A percentile compares a stretch with the other conserved stretches of the same genome.
Evolutionary conservation across 371 early-diverging fungal genomes (phyloP).

Genomic region (Rhizomucor pusillus): DNA sequence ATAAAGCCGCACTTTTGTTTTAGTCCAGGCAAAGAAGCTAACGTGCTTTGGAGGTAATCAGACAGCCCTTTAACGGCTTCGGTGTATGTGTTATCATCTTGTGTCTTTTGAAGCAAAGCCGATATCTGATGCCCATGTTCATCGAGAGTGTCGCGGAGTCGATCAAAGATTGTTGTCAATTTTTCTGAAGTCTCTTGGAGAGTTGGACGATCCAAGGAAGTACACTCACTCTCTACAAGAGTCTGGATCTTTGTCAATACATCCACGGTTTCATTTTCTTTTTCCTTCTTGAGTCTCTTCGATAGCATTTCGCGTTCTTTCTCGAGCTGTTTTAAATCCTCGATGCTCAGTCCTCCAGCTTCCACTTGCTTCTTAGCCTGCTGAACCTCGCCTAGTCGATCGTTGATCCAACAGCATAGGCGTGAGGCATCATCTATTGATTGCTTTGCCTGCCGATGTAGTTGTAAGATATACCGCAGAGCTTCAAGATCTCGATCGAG

Average conservation of each 20-base stretch:
- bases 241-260: constrained; percentile 28
- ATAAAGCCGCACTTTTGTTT: constrained; percentile 47
- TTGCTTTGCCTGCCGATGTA: constrained; percentile 33
- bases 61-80: constrained; percentile 24
- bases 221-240: constrained; percentile 20
- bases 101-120: constrained; percentile 26
- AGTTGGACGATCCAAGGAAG: constrained; percentile 17
- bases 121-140: constrained; percentile 23
- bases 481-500: constrained; percentile 27
- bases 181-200: constrained; percentile 25
- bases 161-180: constrained; percentile 31
- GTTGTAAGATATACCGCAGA: constrained; percentile 27
- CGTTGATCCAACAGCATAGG: constrained; percentile 41
- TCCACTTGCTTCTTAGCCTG: constrained; percentile 23
- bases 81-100: constrained; percentile 37
- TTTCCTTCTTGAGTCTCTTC: constrained; percentile 24
- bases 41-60: constrained; percentile 24
- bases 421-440: constrained; percentile 30
- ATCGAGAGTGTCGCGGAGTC: constrained; percentile 25
- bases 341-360: constrained; percentile 17
- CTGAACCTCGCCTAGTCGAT: constrained; percentile 22
- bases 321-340: constrained; percentile 30
- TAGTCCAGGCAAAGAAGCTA: constrained; percentile 31
- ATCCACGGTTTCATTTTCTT: constrained; percentile 38
- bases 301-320: constrained; percentile 21